Percentiles rank a stretch among this genome's conserved stretches.
These are phyloP conservation scores for Chalciporus sp. DNA, from an alignment of 1,284 basidiomycete species.

Conservation along the genomic window DNA sequence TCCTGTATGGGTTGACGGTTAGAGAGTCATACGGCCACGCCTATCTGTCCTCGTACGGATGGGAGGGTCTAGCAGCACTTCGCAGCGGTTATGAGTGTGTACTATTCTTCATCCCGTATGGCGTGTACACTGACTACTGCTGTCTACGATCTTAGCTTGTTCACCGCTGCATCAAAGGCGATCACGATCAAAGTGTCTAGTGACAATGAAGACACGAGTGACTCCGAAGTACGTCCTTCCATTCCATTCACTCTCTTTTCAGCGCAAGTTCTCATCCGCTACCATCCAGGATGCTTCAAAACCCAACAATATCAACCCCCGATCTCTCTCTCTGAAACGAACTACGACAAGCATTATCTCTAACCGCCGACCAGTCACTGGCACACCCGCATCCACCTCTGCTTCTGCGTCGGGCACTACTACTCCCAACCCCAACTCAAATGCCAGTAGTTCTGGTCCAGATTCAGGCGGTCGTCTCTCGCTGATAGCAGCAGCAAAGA, in stretches of 20 bases:
- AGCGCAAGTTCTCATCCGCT: no score
- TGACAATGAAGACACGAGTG: conserved; percentile 52
- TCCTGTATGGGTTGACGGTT: no score
- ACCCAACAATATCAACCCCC: not conserved
- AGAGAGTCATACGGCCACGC: conserved; percentile 56
- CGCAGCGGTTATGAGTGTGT: conserved; percentile 82
- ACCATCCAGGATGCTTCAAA: conserved; percentile 13
- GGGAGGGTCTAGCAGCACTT: conserved; percentile 80
- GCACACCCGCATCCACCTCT: conserved; percentile 54
- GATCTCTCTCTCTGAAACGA: conserved; percentile 44
- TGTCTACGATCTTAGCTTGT: conserved; percentile 56
- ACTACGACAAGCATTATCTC: conserved; percentile 80
- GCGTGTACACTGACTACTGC: not conserved
- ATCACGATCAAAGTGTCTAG: conserved; percentile 69
- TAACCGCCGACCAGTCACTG: conserved; percentile 60
- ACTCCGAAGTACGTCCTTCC: conserved; percentile 17
- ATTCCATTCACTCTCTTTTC: not conserved
- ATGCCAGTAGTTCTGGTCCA: conserved; percentile 8
- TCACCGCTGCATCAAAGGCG: conserved; percentile 73
- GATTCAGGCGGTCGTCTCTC: conserved; percentile 41
- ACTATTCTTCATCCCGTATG: conserved; percentile 17
- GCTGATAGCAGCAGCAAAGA: conserved; percentile 69
- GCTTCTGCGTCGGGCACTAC: conserved; percentile 45
- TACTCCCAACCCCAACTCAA: conserved; percentile 42
- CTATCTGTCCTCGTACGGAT: conserved; percentile 83